These are phyloP conservation scores for Truncatella angustata DNA, from an alignment of 2,329 filamentous ascomycete species.

Conservation along the genomic window DNA sequence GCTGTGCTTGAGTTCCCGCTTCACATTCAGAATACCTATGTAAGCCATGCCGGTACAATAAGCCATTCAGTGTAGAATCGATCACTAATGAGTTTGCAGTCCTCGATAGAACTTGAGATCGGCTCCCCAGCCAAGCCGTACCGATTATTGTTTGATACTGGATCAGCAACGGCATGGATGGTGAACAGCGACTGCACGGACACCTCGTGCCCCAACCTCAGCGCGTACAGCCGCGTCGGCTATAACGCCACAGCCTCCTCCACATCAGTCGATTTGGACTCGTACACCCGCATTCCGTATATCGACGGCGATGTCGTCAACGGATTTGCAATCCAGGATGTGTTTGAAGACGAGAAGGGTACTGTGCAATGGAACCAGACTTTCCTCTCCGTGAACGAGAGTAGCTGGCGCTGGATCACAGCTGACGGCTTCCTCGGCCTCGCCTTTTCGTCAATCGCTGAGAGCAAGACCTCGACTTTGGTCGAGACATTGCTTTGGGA, in stretches of 20 bases:
- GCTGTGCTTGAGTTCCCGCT: slow-evolving; percentile 14
- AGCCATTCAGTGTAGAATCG: no score
- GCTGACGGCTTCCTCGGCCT: slow-evolving; percentile 35
- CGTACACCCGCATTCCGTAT: slow-evolving; percentile 24
- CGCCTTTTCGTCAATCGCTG: slow-evolving; percentile 30
- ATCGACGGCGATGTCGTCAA: slow-evolving; percentile 25
- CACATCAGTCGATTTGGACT: slow-evolving; percentile 20
- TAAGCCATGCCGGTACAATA: slow-evolving; percentile 9
- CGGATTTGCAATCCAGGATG: slow-evolving; percentile 26
- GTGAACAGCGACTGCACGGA: slow-evolving; percentile 23
- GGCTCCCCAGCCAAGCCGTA: slow-evolving; percentile 28
- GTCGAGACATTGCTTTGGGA: slow-evolving; percentile 30
- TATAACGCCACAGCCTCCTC: slow-evolving; percentile 27
- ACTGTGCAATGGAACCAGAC: slow-evolving; percentile 22
- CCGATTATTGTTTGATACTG: slow-evolving; percentile 32
- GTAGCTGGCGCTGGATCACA: slow-evolving; percentile 25
- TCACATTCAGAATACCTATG: slow-evolving; percentile 13
- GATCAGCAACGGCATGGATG: slow-evolving; percentile 33
- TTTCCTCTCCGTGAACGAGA: slow-evolving; percentile 29
- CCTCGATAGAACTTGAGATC: slow-evolving; percentile 15
- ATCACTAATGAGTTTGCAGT: no score
- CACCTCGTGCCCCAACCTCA: slow-evolving; percentile 23
- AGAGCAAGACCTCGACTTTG: slow-evolving; percentile 26
- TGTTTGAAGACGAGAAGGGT: slow-evolving; percentile 17
- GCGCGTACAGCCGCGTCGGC: slow-evolving; percentile 23